Evolutionary conservation across 495 filamentous ascomycete genomes (phyloP).

Genomic region (Annulohypoxylon stygium): DNA sequence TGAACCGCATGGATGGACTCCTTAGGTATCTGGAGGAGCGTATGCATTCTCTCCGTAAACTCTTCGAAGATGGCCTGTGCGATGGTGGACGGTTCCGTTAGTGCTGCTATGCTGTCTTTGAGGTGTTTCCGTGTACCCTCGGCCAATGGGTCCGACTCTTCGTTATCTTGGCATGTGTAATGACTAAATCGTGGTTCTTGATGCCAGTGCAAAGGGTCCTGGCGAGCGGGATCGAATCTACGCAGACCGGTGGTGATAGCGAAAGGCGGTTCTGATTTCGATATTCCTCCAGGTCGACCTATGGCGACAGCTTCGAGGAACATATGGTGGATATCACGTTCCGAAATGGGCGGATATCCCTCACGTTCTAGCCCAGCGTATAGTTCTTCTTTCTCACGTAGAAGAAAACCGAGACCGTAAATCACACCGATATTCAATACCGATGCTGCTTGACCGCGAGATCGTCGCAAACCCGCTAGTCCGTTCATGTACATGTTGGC

Average conservation of each 20-base stretch:
- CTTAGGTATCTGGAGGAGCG: slow-evolving; percentile 50
- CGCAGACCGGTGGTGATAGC: slow-evolving; percentile 59
- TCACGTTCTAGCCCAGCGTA: slow-evolving; percentile 59
- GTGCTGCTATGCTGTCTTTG: slow-evolving; percentile 41
- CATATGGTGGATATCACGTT: slow-evolving; percentile 70
- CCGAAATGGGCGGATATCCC: slow-evolving; percentile 67
- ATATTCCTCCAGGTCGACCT: slow-evolving; percentile 46
- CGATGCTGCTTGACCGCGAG: slow-evolving; percentile 53
- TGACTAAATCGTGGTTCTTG: slow-evolving; percentile 58
- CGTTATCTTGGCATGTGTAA: slow-evolving; percentile 38
- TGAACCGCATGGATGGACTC: slow-evolving; percentile 44
- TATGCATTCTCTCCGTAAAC: slow-evolving; percentile 48
- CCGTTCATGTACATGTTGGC: slow-evolving; percentile 70
- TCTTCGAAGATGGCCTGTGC: slow-evolving; percentile 40
- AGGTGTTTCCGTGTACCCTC: slow-evolving; percentile 34
- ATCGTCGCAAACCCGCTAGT: slow-evolving; percentile 54
- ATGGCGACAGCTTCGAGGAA: slow-evolving; percentile 69
- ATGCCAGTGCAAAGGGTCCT: slow-evolving; percentile 55
- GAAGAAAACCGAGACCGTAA: slow-evolving; percentile 69
- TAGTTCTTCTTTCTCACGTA: slow-evolving; percentile 58
- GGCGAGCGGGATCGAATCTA: slow-evolving; percentile 46
- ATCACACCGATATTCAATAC: slow-evolving; percentile 70
- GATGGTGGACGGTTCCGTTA: slow-evolving; percentile 33
- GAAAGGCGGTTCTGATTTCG: slow-evolving; percentile 31
- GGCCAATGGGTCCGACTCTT: not conserved